A percentile compares a stretch with the other conserved stretches of the same genome.
phyloP scores from a whole-genome alignment of 441 rosid genomes.

The Eutrema salsugineum region DNA sequence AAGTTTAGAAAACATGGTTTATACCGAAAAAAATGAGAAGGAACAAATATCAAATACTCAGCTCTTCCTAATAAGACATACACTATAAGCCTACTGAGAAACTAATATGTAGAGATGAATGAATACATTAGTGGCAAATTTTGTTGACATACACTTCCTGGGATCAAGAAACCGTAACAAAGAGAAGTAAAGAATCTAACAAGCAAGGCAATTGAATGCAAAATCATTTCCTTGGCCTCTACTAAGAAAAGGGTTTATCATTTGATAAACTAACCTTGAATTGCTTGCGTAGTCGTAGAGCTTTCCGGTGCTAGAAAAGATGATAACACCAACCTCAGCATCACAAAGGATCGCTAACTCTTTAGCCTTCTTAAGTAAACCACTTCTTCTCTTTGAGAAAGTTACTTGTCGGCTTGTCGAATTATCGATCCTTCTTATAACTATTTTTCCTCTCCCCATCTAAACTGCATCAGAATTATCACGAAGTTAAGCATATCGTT shows the following conservation, averaged over 20 bases:
- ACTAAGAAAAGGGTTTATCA: not conserved
- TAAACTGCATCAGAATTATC: not conserved
- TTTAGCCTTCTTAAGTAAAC: slow-evolving; percentile 76
- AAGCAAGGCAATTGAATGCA: not conserved
- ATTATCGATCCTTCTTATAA: slow-evolving; percentile 73
- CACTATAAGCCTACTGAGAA: not conserved
- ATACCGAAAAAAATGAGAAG: not conserved
- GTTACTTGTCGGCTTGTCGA: slow-evolving; percentile 87
- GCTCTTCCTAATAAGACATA: not conserved
- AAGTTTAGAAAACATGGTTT: not conserved
- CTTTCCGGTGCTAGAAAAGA: slow-evolving; percentile 77
- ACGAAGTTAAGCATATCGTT: not conserved
- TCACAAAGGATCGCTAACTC: slow-evolving; percentile 77
- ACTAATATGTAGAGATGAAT: not conserved
- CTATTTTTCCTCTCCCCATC: slow-evolving; percentile 88
- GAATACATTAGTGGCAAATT: not conserved
- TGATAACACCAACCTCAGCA: slow-evolving; percentile 73
- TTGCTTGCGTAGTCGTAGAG: slow-evolving; percentile 69
- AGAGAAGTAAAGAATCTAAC: slow-evolving; percentile 4
- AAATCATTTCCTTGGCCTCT: not conserved
- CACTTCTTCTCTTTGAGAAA: slow-evolving; percentile 70
- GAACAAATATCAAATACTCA: not conserved
- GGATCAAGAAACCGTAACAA: not conserved
- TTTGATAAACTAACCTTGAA: slow-evolving; percentile 20
- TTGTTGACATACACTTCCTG: not conserved